phyloP scores from a whole-genome alignment of 768 basidiomycete species.

The Calocybe indica region DNA sequence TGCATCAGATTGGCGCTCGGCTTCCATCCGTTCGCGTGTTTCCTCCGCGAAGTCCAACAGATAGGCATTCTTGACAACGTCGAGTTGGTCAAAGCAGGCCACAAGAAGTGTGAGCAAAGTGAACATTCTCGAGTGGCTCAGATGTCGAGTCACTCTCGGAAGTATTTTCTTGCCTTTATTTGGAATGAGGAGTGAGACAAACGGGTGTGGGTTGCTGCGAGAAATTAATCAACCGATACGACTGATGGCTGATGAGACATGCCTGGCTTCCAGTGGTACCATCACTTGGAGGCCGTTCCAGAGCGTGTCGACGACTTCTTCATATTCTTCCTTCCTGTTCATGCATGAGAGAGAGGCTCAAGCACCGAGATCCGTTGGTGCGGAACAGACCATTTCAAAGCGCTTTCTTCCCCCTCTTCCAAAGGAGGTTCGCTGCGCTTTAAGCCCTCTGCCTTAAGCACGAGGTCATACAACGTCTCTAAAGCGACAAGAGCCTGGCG shows the following conservation, averaged over 20 bases:
- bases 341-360: conserved; percentile 1
- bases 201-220: conserved; percentile 86
- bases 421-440: conserved; percentile 68
- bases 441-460: conserved; percentile 81
- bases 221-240: not conserved
- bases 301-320: conserved; percentile 56
- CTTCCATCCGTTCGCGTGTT: conserved; percentile 53
- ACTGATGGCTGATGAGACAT: conserved; percentile 9
- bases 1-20: conserved; percentile 85
- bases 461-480: conserved; percentile 81
- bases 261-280: conserved; percentile 93
- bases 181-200: conserved; percentile 84
- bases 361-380: not conserved
- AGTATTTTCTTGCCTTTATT: conserved; percentile 92
- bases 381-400: conserved; percentile 38
- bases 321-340: conserved; percentile 52
- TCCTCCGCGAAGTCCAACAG: conserved; percentile 65
- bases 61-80: conserved; percentile 78
- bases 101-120: conserved; percentile 88
- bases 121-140: conserved; percentile 72
- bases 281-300: conserved; percentile 85
- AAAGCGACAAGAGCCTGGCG: conserved; percentile 74
- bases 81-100: conserved; percentile 91
- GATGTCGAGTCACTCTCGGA: conserved; percentile 81
- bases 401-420: conserved; percentile 47